phyloP scores from a whole-genome alignment of 2,329 filamentous ascomycete species.

The Gnomoniopsis smithogilvyi region DNA sequence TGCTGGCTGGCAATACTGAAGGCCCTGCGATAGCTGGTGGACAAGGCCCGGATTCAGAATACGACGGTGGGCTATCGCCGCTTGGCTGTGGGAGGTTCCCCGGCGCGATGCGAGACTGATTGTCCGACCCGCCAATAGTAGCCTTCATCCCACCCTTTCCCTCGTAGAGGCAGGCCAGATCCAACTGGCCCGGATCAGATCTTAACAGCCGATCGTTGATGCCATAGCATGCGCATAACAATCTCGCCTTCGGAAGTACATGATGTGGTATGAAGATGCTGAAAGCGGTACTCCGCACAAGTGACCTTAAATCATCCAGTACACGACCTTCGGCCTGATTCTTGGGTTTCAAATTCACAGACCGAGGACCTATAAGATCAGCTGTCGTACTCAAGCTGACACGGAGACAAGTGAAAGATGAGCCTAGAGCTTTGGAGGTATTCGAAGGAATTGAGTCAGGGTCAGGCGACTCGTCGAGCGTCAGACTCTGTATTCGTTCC shows the following conservation, averaged over 20 bases:
- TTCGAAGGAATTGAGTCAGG: not conserved
- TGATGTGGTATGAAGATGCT: not conserved
- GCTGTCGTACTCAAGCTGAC: not conserved
- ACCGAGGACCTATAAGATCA: not conserved
- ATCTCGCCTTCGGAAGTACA: not conserved
- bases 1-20: not conserved
- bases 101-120: not conserved
- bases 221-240: not conserved
- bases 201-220: not conserved
- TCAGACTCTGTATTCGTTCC: not conserved
- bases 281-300: not conserved
- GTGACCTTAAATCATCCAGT: not conserved
- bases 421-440: not conserved
- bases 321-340: constrained; percentile 5
- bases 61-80: constrained; percentile 1
- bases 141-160: constrained; percentile 2
- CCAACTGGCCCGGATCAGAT: not conserved
- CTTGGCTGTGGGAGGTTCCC: not conserved
- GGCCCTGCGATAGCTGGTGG: not conserved
- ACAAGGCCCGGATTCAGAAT: not conserved
- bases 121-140: not conserved
- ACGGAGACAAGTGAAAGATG: not conserved
- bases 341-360: not conserved
- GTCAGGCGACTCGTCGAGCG: constrained; percentile 1
- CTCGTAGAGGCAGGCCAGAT: constrained; percentile 7